These are phyloP conservation scores for Magnolia kwangsiensis DNA, from an alignment of 164 flowering plant genomes.

Conservation along the genomic window DNA sequence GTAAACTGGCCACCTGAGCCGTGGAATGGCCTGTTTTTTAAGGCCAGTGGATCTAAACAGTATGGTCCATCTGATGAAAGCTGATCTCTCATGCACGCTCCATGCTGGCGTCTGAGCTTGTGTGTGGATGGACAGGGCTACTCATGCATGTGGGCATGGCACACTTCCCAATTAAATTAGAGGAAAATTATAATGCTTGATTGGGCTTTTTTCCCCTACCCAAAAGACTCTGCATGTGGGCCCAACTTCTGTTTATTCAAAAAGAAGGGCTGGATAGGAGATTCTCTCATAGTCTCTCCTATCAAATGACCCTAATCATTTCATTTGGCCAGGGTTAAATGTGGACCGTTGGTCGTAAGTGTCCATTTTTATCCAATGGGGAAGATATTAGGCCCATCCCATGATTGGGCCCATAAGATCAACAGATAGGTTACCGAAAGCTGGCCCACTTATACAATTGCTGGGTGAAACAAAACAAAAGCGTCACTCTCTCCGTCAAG, in stretches of 20 bases:
- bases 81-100: background rate
- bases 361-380: too few species aligned
- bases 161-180: background rate
- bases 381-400: too few species aligned
- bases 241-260: background rate
- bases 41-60: too few species aligned
- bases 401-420: too few species aligned
- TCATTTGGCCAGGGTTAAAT: too few species aligned
- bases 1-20: too few species aligned
- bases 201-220: background rate
- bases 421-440: too few species aligned
- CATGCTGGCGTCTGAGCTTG: background rate
- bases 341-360: too few species aligned
- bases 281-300: background rate
- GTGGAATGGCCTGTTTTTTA: too few species aligned
- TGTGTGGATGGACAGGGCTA: background rate
- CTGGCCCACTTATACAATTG: too few species aligned
- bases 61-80: background rate
- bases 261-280: background rate
- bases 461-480: background rate
- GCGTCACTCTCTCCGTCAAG: background rate
- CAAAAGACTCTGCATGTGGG: background rate
- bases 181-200: background rate
- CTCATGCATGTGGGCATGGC: background rate
- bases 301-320: background rate